These are phyloP conservation scores for Clonostachys solani DNA, from an alignment of 2,329 filamentous ascomycete genomes.

Conservation along the genomic window DNA sequence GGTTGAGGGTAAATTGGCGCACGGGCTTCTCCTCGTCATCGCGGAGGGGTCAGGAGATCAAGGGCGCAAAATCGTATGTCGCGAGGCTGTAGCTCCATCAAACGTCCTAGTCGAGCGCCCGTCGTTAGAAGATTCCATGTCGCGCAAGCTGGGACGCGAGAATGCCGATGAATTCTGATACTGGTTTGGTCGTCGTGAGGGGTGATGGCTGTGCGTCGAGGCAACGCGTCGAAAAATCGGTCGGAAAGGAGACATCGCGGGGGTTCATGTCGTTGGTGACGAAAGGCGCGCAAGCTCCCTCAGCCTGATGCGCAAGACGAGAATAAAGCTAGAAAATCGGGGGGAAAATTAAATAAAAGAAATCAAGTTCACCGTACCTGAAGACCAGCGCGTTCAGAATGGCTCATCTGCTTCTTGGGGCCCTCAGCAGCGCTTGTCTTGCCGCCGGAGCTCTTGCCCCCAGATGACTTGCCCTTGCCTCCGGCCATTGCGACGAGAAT, in stretches of 20 bases:
- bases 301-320: too few relatives aligned
- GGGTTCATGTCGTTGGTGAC: not conserved
- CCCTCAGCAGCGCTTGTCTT: constrained; percentile 60
- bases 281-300: not conserved
- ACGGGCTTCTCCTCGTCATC: not conserved
- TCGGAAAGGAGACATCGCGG: not conserved
- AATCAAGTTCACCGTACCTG: constrained; percentile 56
- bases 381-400: constrained; percentile 90
- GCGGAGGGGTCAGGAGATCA: not conserved
- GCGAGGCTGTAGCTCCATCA: too few relatives aligned
- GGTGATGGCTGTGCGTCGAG: not conserved
- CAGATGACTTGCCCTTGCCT: constrained; percentile 90
- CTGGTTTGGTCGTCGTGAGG: too few relatives aligned
- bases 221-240: not conserved
- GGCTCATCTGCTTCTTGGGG: constrained; percentile 87
- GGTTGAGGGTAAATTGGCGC: not conserved
- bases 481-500: constrained; percentile 54
- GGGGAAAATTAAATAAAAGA: constrained; percentile 29
- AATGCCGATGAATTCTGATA: not conserved
- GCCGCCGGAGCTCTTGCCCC: constrained; percentile 82
- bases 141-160: not conserved
- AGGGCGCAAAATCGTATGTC: too few relatives aligned
- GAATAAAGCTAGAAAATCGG: too few relatives aligned
- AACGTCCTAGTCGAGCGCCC: too few relatives aligned
- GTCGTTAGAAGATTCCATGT: not conserved